Evolutionary conservation across 495 filamentous ascomycete species (phyloP).

Genomic region (Penicillium verhagenii): DNA sequence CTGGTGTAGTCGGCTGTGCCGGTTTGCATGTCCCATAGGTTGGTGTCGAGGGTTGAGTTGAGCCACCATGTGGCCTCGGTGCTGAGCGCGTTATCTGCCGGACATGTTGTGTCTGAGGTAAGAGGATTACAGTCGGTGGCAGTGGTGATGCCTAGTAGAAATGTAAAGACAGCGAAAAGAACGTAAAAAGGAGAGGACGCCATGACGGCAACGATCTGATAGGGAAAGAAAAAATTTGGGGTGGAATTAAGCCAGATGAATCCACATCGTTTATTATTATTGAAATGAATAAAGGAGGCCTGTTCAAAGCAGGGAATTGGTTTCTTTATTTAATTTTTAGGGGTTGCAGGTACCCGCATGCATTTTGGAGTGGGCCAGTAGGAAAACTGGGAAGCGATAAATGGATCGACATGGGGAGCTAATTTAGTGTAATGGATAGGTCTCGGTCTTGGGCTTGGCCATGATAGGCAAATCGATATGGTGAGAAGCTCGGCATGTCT

Average conservation of each 20-base stretch:
- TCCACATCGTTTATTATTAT: not conserved
- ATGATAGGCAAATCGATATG: no score
- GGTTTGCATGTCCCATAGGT: conserved; percentile 58
- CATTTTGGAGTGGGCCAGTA: not conserved
- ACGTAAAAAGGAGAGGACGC: not conserved
- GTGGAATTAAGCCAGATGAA: not conserved
- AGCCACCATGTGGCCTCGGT: conserved; percentile 70
- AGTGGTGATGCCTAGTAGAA: not conserved
- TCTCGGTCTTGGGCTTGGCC: no score
- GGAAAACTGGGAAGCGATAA: not conserved
- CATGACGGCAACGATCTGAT: not conserved
- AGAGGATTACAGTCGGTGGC: conserved; percentile 60
- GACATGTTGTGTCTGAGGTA: conserved; percentile 58
- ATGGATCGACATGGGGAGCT: not conserved
- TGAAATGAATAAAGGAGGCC: not conserved
- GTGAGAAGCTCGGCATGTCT: no score
- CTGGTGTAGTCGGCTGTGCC: conserved; percentile 64
- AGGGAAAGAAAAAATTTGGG: not conserved
- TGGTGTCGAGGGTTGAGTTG: conserved; percentile 66
- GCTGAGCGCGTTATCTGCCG: conserved; percentile 72
- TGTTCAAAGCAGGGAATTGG: not conserved
- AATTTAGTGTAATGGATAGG: no score
- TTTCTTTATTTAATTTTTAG: not conserved
- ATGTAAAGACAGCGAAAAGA: not conserved
- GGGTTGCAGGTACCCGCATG: not conserved